These are phyloP conservation scores for Dimargaris verticillata DNA, from an alignment of 192 early-diverging fungal species.

Conservation along the genomic window DNA sequence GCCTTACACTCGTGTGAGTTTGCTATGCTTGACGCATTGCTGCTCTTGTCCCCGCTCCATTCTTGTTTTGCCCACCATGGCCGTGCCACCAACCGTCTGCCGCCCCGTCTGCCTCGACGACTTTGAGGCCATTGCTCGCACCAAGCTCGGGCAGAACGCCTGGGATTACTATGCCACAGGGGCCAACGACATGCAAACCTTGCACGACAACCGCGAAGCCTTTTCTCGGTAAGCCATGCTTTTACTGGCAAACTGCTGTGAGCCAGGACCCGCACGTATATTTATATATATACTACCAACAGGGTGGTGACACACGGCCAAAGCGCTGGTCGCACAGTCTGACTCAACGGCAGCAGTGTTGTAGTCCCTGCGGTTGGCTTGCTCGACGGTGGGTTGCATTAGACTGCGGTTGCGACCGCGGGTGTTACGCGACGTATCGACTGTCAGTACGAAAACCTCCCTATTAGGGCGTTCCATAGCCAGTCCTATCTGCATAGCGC, in stretches of 20 bases:
- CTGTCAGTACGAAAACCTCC: conserved; percentile 41
- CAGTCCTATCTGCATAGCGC: conserved; percentile 59
- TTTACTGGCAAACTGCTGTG: no score
- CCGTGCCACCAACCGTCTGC: background rate
- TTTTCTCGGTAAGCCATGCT: conserved; percentile 21
- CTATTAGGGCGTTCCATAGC: conserved; percentile 36
- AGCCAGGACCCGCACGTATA: no score
- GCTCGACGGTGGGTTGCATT: conserved; percentile 34
- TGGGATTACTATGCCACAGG: conserved; percentile 40
- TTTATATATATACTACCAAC: no score
- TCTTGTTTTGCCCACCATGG: no score
- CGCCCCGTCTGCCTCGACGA: conserved; percentile 29
- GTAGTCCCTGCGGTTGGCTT: conserved; percentile 25
- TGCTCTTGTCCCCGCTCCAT: no score
- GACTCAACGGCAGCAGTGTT: no score
- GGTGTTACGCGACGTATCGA: conserved; percentile 54
- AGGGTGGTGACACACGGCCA: no score
- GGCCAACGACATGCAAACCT: conserved; percentile 33
- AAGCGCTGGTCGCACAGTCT: no score
- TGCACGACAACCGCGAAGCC: conserved; percentile 24
- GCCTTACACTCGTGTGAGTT: no score
- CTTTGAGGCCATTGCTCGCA: conserved; percentile 22
- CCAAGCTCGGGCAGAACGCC: conserved; percentile 19
- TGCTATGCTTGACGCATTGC: no score
- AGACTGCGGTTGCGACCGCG: conserved; percentile 38